These are phyloP conservation scores for Hansenula sp. DNA, from an alignment of 1,139 yeast genomes.

Conservation along the genomic window DNA sequence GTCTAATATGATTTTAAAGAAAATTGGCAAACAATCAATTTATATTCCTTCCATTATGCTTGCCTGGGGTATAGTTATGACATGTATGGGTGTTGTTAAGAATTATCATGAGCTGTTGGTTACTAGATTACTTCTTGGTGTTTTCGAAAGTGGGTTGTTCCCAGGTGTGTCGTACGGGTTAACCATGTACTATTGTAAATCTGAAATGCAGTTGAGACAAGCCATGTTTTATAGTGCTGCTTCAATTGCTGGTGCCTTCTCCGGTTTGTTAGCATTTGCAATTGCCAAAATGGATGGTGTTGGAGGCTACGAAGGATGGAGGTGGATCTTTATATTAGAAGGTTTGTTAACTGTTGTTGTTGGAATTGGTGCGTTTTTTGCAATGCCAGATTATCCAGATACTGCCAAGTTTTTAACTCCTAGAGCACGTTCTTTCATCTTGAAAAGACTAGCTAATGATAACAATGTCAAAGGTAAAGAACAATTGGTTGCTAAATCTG, in stretches of 20 bases:
- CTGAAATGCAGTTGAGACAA: constrained; percentile 44
- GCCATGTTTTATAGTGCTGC: constrained; percentile 49
- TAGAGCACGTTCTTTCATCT: constrained; percentile 43
- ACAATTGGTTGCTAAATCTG: background rate
- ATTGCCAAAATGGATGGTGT: constrained; percentile 31
- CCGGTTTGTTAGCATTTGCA: constrained; percentile 43
- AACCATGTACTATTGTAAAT: constrained; percentile 46
- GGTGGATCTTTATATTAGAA: constrained; percentile 59
- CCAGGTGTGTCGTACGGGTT: constrained; percentile 41
- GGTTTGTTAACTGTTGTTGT: constrained; percentile 49
- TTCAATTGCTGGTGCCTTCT: constrained; percentile 47
- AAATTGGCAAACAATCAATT: constrained; percentile 35
- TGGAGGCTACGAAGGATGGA: constrained; percentile 44
- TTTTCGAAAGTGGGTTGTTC: constrained; percentile 57
- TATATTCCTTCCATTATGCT: constrained; percentile 48
- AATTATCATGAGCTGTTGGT: constrained; percentile 41
- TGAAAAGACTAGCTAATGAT: constrained; percentile 38
- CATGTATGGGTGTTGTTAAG: constrained; percentile 40
- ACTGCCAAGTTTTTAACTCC: constrained; percentile 43
- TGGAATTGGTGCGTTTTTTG: constrained; percentile 42
- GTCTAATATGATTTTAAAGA: constrained; percentile 37
- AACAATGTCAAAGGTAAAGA: constrained; percentile 3
- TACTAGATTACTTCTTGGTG: constrained; percentile 49
- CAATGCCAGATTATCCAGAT: constrained; percentile 47
- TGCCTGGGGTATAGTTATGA: constrained; percentile 46